Conservation (phyloP, 805 yeast species). For the Candida michaelii region DNA sequence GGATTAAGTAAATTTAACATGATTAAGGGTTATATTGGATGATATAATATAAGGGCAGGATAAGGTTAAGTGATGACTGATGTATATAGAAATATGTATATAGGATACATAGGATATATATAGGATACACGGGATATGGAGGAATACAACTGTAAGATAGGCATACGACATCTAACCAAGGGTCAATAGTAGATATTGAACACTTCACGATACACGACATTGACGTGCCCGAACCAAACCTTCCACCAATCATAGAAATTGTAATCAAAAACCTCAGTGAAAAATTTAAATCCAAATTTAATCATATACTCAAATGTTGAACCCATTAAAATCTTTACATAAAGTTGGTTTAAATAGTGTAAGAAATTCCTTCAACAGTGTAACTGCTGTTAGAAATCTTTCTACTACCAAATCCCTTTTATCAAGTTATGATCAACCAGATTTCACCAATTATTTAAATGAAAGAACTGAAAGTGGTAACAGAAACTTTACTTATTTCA, state of each 20-base stretch:
- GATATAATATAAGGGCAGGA: no score
- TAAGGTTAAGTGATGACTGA: no score
- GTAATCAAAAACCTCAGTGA: constrained; percentile 6
- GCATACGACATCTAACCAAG: background rate
- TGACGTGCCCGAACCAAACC: background rate
- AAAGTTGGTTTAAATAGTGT: constrained; percentile 12
- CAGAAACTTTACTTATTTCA: constrained; percentile 91
- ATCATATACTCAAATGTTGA: constrained; percentile 3
- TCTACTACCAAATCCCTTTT: constrained; percentile 55
- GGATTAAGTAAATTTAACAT: constrained; percentile 47
- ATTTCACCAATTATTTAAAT: constrained; percentile 78
- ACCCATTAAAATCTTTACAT: constrained; percentile 6
- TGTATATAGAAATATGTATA: no score
- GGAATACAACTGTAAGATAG: no score
- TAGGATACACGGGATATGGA: no score
- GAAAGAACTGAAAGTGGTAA: constrained; percentile 63
- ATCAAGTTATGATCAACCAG: constrained; percentile 88
- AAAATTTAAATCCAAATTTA: constrained; percentile 1
- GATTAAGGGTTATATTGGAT: background rate
- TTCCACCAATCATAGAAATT: constrained; percentile 9
- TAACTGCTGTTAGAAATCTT: constrained; percentile 42
- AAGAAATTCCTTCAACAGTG: background rate
- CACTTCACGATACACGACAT: background rate
- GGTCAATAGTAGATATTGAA: background rate
- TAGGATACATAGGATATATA: no score